Conservation (phyloP, 441 rosid species). For the Sinapis alba region DNA sequence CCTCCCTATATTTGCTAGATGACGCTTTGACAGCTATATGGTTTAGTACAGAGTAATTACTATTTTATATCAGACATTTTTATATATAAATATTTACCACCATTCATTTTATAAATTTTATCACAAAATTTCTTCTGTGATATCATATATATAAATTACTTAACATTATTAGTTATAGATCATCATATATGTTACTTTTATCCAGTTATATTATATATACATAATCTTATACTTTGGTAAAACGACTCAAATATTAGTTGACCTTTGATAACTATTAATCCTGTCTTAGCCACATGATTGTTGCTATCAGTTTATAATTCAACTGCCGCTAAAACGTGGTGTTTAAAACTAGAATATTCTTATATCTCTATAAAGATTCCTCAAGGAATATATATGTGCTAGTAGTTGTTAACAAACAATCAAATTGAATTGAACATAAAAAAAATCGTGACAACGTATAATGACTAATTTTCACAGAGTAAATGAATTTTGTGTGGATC, state of each 20-base stretch:
- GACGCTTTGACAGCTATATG: conserved; percentile 31
- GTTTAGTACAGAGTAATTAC: conserved; percentile 19
- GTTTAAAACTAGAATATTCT: conserved; percentile 7
- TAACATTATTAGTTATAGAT: neutral
- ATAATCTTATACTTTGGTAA: neutral
- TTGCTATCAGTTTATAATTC: neutral
- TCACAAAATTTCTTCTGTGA: neutral
- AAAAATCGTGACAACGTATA: neutral
- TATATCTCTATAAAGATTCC: neutral
- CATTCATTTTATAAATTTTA: neutral
- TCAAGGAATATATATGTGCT: neutral
- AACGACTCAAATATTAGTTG: neutral
- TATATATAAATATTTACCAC: conserved; percentile 10
- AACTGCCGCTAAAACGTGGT: neutral
- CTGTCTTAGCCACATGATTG: neutral
- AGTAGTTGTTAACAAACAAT: neutral
- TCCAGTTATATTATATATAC: neutral
- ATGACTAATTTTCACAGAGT: neutral
- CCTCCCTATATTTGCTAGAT: conserved; percentile 2
- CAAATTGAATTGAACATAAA: neutral
- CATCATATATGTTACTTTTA: neutral
- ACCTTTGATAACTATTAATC: neutral
- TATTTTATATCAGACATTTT: neutral
- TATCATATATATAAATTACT: neutral
- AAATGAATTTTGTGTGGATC: neutral